A percentile compares a stretch with the other conserved stretches of the same genome.
Evolutionary conservation across 164 flowering plant genomes (phyloP).

Genomic region (Berberis thunbergii): DNA sequence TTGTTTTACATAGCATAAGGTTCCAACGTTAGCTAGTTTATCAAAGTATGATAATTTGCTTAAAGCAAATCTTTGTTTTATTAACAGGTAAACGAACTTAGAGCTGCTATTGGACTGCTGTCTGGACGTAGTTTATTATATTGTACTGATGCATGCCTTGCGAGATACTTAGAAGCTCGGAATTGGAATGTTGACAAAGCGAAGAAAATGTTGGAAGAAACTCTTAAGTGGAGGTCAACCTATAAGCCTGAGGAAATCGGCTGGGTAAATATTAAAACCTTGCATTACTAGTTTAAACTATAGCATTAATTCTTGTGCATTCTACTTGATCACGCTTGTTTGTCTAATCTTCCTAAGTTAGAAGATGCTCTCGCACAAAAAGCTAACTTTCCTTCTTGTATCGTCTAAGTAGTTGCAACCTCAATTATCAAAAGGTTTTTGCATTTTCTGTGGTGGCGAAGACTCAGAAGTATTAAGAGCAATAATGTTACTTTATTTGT

Average conservation of each 20-base stretch:
- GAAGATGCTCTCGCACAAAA: too few relatives aligned
- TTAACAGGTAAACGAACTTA: constrained; percentile 67
- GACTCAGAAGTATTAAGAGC: too few relatives aligned
- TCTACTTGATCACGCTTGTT: too few relatives aligned
- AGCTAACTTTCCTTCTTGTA: too few relatives aligned
- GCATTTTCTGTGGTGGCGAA: too few relatives aligned
- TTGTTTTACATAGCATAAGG: background rate
- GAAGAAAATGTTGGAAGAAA: constrained; percentile 85
- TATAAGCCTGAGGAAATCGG: constrained; percentile 93
- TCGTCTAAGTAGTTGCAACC: too few relatives aligned
- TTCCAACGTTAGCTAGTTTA: background rate
- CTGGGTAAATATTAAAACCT: constrained; percentile 48
- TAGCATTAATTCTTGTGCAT: too few relatives aligned
- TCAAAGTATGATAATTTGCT: background rate
- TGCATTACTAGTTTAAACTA: too few relatives aligned
- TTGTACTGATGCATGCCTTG: constrained; percentile 73
- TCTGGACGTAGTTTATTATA: constrained; percentile 50
- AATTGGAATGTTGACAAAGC: constrained; percentile 87
- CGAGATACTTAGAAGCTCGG: constrained; percentile 84
- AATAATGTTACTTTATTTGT: too few relatives aligned
- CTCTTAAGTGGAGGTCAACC: constrained; percentile 77
- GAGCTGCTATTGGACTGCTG: constrained; percentile 60
- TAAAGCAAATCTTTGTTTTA: background rate
- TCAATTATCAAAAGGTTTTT: too few relatives aligned
- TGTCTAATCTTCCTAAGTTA: too few relatives aligned